Evolutionary conservation across 371 early-diverging fungal species (phyloP).

Genomic region (Mucor saturninus): DNA sequence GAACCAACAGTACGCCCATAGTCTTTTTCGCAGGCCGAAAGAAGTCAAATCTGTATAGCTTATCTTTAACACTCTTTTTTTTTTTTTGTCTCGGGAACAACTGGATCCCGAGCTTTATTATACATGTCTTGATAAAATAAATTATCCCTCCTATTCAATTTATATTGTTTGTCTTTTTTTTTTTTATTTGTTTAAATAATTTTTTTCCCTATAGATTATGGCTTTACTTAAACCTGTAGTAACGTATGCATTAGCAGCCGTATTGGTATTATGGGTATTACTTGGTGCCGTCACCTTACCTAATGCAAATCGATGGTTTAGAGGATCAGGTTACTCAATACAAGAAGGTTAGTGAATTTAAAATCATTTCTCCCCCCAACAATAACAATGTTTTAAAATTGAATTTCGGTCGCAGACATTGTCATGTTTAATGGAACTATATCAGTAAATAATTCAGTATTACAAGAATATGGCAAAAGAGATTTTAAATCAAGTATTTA

Average conservation of each 20-base stretch:
- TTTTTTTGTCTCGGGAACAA: slow-evolving; percentile 10
- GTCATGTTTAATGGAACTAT: background rate
- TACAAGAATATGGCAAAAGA: background rate
- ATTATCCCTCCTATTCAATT: slow-evolving; percentile 1
- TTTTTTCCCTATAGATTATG: slow-evolving; percentile 5
- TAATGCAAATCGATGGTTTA: slow-evolving; percentile 23
- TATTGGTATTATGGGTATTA: slow-evolving; percentile 18
- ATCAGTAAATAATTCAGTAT: background rate
- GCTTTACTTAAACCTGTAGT: slow-evolving; percentile 10
- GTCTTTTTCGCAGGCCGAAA: background rate
- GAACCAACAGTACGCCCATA: background rate
- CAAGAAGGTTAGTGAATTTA: slow-evolving; percentile 4
- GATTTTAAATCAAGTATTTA: slow-evolving; percentile 4
- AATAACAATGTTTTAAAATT: no score
- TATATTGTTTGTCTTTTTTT: slow-evolving; percentile 4
- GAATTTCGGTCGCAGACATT: background rate
- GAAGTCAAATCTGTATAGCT: background rate
- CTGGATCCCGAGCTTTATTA: background rate
- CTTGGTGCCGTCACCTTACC: slow-evolving; percentile 24
- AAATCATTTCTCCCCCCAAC: no score
- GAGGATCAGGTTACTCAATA: slow-evolving; percentile 14
- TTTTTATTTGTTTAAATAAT: slow-evolving; percentile 16
- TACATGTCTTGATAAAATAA: background rate
- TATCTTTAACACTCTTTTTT: no score
- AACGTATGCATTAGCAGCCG: slow-evolving; percentile 13